A percentile compares a stretch with the other conserved stretches of the same genome.
phyloP scores from a whole-genome alignment of 345 rosid genomes.

The Pugionium dolabratum region DNA sequence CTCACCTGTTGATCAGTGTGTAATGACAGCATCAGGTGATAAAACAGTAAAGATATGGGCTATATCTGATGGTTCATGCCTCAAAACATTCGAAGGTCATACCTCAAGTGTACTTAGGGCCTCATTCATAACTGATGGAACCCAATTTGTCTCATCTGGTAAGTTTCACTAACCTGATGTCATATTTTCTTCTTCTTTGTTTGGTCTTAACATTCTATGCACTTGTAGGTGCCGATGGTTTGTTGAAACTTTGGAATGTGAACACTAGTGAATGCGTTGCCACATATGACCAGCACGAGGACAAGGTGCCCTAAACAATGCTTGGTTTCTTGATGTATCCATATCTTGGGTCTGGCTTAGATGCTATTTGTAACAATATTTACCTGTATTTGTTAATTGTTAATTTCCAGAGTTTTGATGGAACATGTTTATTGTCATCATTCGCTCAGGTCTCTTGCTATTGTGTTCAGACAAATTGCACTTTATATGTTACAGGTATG shows the following conservation, averaged over 20 bases:
- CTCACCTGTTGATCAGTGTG: conserved; percentile 95
- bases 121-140: conserved; percentile 84
- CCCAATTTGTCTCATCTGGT: conserved; percentile 93
- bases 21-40: conserved; percentile 94
- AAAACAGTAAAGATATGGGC: conserved; percentile 91
- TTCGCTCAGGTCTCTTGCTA: neutral
- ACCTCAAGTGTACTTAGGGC: conserved; percentile 87
- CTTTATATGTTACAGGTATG: conserved; percentile 59
- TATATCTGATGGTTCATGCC: conserved; percentile 88
- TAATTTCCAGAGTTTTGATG: conserved; percentile 15
- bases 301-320: conserved; percentile 59
- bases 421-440: conserved; percentile 7
- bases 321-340: conserved; percentile 13
- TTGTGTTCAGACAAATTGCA: conserved; percentile 27
- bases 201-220: conserved; percentile 25
- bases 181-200: conserved; percentile 1
- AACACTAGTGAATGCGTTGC: conserved; percentile 85
- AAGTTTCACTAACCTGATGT: conserved; percentile 37
- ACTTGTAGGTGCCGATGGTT: conserved; percentile 85
- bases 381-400: conserved; percentile 11
- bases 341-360: conserved; percentile 8
- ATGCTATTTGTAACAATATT: conserved; percentile 1
- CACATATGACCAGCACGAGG: conserved; percentile 91
- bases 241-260: conserved; percentile 90
- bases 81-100: conserved; percentile 97